A percentile compares a stretch with the other conserved stretches of the same genome.
phyloP scores from a whole-genome alignment of 352 stramenopile genomes.

The Achlya hypogyna region DNA sequence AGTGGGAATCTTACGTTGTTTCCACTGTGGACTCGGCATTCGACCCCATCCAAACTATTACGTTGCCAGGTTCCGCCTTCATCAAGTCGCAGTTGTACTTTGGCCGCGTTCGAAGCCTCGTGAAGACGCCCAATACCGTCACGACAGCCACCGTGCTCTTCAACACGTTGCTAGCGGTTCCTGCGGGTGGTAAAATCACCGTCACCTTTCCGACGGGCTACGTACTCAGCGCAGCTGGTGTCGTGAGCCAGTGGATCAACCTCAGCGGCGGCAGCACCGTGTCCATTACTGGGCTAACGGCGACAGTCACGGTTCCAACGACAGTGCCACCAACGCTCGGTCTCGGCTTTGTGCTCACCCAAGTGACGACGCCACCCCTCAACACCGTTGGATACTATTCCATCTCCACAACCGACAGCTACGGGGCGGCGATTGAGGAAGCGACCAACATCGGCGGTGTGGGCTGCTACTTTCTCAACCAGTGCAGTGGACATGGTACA shows the following conservation, averaged over 20 bases:
- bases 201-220: slow-evolving; percentile 44
- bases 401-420: slow-evolving; percentile 38
- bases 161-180: slow-evolving; percentile 32
- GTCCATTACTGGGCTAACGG: slow-evolving; percentile 20
- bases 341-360: slow-evolving; percentile 35
- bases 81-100: slow-evolving; percentile 51
- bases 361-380: slow-evolving; percentile 41
- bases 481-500: slow-evolving; percentile 84
- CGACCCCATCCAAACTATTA: slow-evolving; percentile 32
- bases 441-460: slow-evolving; percentile 40
- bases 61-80: slow-evolving; percentile 43
- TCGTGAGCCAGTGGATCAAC: slow-evolving; percentile 24
- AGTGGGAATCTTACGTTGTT: slow-evolving; percentile 38
- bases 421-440: slow-evolving; percentile 43
- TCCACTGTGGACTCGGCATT: slow-evolving; percentile 28
- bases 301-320: slow-evolving; percentile 31
- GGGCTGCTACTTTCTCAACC: slow-evolving; percentile 60
- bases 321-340: slow-evolving; percentile 25
- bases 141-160: slow-evolving; percentile 37
- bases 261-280: slow-evolving; percentile 35
- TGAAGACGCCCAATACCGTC: slow-evolving; percentile 29
- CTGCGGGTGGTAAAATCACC: slow-evolving; percentile 33
- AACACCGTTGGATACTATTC: slow-evolving; percentile 37
- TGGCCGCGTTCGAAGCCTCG: slow-evolving; percentile 36
- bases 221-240: slow-evolving; percentile 22